phyloP scores from a whole-genome alignment of 345 rosid genomes.

The Eutrema yunnanense region DNA sequence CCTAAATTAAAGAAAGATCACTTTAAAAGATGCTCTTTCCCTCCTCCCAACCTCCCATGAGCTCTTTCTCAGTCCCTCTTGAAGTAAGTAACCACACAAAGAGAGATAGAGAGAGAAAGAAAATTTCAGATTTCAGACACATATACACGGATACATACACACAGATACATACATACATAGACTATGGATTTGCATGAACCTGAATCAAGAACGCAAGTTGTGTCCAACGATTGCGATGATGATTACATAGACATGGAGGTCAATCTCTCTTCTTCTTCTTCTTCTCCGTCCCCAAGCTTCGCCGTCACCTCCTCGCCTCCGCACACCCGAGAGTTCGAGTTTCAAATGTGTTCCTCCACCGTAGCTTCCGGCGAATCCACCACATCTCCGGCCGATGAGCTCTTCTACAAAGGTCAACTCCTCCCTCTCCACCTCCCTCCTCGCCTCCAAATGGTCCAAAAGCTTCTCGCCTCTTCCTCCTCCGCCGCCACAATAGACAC shows the following conservation, averaged over 20 bases:
- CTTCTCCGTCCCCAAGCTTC: conserved; percentile 21
- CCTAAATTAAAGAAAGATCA: conserved; percentile 11
- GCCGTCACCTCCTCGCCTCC: conserved; percentile 51
- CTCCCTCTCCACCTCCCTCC: conserved; percentile 95
- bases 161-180: neutral
- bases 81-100: conserved; percentile 21
- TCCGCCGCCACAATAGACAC: neutral
- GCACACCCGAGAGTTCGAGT: conserved; percentile 76
- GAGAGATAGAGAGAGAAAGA: neutral
- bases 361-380: conserved; percentile 33
- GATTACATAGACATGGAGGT: conserved; percentile 72
- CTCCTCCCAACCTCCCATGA: conserved; percentile 23
- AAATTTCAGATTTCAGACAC: conserved; percentile 8
- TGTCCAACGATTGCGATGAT: conserved; percentile 41
- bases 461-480: conserved; percentile 43
- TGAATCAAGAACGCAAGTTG: conserved; percentile 25
- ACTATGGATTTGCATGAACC: conserved; percentile 25
- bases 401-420: conserved; percentile 89
- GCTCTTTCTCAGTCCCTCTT: conserved; percentile 24
- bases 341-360: conserved; percentile 53
- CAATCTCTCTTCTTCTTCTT: conserved; percentile 40
- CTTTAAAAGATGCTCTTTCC: conserved; percentile 38
- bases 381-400: conserved; percentile 82
- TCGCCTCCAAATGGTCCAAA: conserved; percentile 68
- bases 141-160: conserved; percentile 5